Percentiles rank a stretch among this genome's conserved stretches.
Conservation (phyloP, 495 filamentous ascomycete genomes). For the Durotheca rogersii region DNA sequence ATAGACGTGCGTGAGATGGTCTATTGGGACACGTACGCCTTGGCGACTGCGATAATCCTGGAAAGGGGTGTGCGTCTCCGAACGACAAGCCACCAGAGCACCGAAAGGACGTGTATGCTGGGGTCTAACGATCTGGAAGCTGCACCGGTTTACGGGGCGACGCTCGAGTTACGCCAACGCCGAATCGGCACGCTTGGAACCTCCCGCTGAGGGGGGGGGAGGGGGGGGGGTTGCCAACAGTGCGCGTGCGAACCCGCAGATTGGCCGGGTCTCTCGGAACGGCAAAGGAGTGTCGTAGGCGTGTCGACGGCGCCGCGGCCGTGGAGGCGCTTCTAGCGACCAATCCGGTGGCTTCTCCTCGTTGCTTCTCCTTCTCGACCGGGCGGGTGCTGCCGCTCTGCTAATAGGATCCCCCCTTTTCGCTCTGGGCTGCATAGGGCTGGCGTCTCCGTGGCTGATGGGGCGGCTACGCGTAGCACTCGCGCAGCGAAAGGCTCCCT, state of each 20-base stretch:
- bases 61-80: no score
- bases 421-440: constrained; percentile 25
- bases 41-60: no score
- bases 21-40: no score
- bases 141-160: constrained; percentile 24
- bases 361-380: neutral
- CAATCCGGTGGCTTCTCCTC: neutral
- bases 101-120: constrained; percentile 6
- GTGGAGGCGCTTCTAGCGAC: neutral
- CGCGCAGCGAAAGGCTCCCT: no score
- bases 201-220: constrained; percentile 6
- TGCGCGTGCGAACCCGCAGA: no score
- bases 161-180: constrained; percentile 23
- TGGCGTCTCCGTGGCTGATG: constrained; percentile 17
- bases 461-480: constrained; percentile 3
- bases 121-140: constrained; percentile 3
- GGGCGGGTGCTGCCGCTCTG: constrained; percentile 9
- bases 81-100: neutral
- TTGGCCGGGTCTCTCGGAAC: neutral
- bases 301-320: neutral
- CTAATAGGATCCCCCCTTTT: constrained; percentile 6
- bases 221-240: no score
- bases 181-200: constrained; percentile 20
- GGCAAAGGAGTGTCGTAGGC: neutral
- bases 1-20: no score